phyloP scores from a whole-genome alignment of 768 basidiomycete species.

The Hygrophoropsis aurantiaca region DNA sequence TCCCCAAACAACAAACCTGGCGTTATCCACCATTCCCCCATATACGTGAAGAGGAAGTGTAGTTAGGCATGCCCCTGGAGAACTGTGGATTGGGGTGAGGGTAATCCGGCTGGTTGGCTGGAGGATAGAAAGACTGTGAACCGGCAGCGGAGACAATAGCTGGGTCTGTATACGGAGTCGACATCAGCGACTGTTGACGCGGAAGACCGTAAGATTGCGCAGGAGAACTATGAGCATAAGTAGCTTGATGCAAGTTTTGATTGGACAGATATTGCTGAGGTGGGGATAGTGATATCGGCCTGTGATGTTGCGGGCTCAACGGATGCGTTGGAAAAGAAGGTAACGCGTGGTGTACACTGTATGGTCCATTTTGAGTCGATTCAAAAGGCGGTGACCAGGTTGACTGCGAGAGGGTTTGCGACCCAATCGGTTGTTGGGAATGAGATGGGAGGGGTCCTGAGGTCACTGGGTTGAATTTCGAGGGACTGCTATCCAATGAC shows the following conservation, averaged over 20 bases:
- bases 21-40: conserved; percentile 26
- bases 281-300: conserved; percentile 10
- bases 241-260: conserved; percentile 8
- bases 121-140: conserved; percentile 6
- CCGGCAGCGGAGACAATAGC: conserved; percentile 20
- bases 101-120: background rate
- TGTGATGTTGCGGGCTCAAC: conserved; percentile 13
- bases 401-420: conserved; percentile 4
- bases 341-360: background rate
- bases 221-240: conserved; percentile 9
- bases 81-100: conserved; percentile 1
- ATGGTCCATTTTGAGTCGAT: conserved; percentile 16
- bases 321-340: conserved; percentile 9
- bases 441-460: conserved; percentile 3
- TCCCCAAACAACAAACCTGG: background rate
- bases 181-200: conserved; percentile 14
- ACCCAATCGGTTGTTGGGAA: background rate
- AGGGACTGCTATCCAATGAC: conserved; percentile 46
- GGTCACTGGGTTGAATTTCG: conserved; percentile 24
- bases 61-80: conserved; percentile 4
- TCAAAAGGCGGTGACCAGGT: conserved; percentile 26
- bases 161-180: conserved; percentile 18
- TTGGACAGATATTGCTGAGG: conserved; percentile 16
- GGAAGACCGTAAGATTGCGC: conserved; percentile 4
- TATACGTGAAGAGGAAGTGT: conserved; percentile 15